Percentiles rank a stretch among this genome's conserved stretches.
These are phyloP conservation scores for Paramyrothecium sp. DNA, from an alignment of 2,329 filamentous ascomycete species.

Conservation along the genomic window DNA sequence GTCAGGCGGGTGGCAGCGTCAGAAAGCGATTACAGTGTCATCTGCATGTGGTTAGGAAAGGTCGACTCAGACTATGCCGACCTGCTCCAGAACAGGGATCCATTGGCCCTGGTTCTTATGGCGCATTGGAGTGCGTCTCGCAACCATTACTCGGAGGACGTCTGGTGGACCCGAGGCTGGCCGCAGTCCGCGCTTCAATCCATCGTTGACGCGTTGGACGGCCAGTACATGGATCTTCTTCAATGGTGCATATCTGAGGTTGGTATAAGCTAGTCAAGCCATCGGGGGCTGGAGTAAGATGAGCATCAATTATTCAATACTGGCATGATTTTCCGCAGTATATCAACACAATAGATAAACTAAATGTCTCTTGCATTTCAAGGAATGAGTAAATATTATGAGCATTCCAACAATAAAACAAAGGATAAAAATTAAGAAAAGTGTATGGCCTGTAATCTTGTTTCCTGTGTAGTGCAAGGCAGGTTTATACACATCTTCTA, in stretches of 20 bases:
- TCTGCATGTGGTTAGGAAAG: conserved; percentile 7
- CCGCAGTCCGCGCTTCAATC: neutral
- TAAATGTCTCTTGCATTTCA: too few relatives aligned
- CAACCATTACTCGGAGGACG: neutral
- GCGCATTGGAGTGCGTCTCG: conserved; percentile 5
- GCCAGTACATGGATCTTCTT: conserved; percentile 2
- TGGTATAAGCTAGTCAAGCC: neutral
- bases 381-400: too few relatives aligned
- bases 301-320: neutral
- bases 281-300: neutral
- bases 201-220: conserved; percentile 2
- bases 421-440: too few relatives aligned
- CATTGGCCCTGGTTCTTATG: conserved; percentile 5
- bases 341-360: too few relatives aligned
- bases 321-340: neutral
- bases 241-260: conserved; percentile 5
- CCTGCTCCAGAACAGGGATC: conserved; percentile 3
- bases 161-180: conserved; percentile 10
- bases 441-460: too few relatives aligned
- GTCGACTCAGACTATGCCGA: conserved; percentile 1
- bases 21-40: neutral
- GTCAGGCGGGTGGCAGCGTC: neutral
- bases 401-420: too few relatives aligned
- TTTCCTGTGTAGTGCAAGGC: too few relatives aligned
- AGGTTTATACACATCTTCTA: too few relatives aligned